These are phyloP conservation scores for Naganishia sp. DNA, from an alignment of 1,284 basidiomycete species.

Conservation along the genomic window DNA sequence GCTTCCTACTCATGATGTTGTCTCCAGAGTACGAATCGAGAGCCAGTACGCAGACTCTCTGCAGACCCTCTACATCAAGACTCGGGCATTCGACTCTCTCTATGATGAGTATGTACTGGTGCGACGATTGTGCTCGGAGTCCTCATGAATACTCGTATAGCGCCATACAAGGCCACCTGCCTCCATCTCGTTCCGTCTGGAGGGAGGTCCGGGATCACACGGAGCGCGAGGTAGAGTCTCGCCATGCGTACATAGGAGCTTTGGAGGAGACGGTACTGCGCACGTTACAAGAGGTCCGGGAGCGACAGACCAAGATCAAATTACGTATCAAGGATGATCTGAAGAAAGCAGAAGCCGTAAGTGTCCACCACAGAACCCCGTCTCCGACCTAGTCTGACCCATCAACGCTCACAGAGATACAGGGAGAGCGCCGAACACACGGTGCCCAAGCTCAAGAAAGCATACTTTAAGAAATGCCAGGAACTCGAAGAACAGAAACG, in stretches of 20 bases:
- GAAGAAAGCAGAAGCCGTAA: conserved; percentile 64
- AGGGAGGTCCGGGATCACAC: conserved; percentile 77
- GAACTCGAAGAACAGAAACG: conserved; percentile 64
- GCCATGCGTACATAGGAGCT: conserved; percentile 71
- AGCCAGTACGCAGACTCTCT: conserved; percentile 75
- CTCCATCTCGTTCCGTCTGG: conserved; percentile 70
- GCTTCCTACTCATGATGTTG: conserved; percentile 21
- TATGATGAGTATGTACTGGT: conserved; percentile 47
- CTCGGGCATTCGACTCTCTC: conserved; percentile 63
- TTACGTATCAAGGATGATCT: conserved; percentile 86
- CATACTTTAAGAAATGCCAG: conserved; percentile 75
- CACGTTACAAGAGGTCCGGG: conserved; percentile 69
- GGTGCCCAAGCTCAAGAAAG: conserved; percentile 73
- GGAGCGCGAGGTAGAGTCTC: conserved; percentile 77
- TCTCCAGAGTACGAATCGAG: conserved; percentile 71
- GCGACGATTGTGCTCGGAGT: background rate
- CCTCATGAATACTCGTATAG: background rate
- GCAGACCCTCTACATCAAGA: conserved; percentile 67
- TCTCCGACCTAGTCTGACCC: background rate
- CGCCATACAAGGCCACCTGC: conserved; percentile 57
- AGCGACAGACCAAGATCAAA: conserved; percentile 80
- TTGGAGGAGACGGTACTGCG: conserved; percentile 71
- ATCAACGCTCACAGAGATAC: conserved; percentile 59
- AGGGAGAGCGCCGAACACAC: conserved; percentile 72
- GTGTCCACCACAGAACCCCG: conserved; percentile 1